Evolutionary conservation across 331 rosid genomes (phyloP).

Genomic region (Ulmus americana): DNA sequence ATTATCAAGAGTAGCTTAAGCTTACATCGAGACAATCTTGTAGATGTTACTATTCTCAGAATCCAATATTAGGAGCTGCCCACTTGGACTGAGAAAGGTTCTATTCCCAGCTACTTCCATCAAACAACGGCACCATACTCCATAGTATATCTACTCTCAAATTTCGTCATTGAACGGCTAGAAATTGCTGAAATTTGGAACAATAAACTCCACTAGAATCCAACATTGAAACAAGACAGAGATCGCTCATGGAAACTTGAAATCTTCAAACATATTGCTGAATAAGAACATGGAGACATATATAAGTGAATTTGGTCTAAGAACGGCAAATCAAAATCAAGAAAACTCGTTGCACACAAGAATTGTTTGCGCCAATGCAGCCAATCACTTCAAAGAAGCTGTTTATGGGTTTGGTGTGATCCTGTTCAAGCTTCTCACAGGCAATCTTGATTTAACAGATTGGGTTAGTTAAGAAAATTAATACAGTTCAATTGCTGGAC

Average conservation of each 20-base stretch:
- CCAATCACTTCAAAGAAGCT: slow-evolving; percentile 38
- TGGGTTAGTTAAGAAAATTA: slow-evolving; percentile 39
- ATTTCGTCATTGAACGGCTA: slow-evolving; percentile 82
- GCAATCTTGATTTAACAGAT: slow-evolving; percentile 56
- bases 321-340: slow-evolving; percentile 19
- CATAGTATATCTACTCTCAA: slow-evolving; percentile 76
- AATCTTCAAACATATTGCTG: slow-evolving; percentile 73
- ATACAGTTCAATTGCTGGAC: too few species aligned
- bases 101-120: slow-evolving; percentile 89
- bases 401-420: slow-evolving; percentile 64
- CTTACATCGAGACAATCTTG: slow-evolving; percentile 73
- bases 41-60: slow-evolving; percentile 81
- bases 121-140: slow-evolving; percentile 58
- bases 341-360: slow-evolving; percentile 16
- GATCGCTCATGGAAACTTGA: slow-evolving; percentile 64
- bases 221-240: slow-evolving; percentile 2
- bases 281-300: slow-evolving; percentile 59
- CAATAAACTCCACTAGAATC: slow-evolving; percentile 17
- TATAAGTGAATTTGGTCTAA: slow-evolving; percentile 69
- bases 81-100: slow-evolving; percentile 71
- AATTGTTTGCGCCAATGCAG: slow-evolving; percentile 5
- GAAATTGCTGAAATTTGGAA: slow-evolving; percentile 46
- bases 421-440: slow-evolving; percentile 75
- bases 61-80: slow-evolving; percentile 80
- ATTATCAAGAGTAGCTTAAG: slow-evolving; percentile 20